Conservation (phyloP, 2,329 filamentous ascomycete genomes). For the Fusarium redolens region DNA sequence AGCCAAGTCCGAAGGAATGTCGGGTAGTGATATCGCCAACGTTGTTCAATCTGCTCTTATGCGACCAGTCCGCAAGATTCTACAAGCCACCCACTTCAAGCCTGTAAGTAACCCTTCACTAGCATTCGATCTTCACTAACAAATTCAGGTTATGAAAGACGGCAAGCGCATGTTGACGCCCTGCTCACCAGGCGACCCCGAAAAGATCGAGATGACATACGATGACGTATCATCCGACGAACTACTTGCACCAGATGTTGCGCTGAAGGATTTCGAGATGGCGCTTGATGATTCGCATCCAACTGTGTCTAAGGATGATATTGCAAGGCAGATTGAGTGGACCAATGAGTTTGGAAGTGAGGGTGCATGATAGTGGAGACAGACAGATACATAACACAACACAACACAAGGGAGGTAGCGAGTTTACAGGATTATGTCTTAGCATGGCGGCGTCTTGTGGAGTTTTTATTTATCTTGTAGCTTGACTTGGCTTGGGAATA, state of each 20-base stretch:
- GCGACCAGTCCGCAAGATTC: constrained; percentile 96
- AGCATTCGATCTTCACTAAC: not conserved
- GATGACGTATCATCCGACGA: constrained; percentile 86
- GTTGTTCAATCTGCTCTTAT: constrained; percentile 96
- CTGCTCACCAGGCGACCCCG: constrained; percentile 89
- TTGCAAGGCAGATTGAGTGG: constrained; percentile 89
- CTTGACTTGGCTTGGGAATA: constrained; percentile 28
- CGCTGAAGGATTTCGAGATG: constrained; percentile 92
- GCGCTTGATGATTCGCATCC: constrained; percentile 89
- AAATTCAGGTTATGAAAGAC: constrained; percentile 74
- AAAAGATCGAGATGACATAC: constrained; percentile 94
- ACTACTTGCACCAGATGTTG: constrained; percentile 85
- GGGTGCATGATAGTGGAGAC: constrained; percentile 64
- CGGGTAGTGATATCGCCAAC: constrained; percentile 94
- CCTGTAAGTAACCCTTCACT: constrained; percentile 66
- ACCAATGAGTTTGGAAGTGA: constrained; percentile 96
- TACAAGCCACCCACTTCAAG: constrained; percentile 98
- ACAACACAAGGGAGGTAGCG: constrained; percentile 16
- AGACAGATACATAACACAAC: constrained; percentile 5
- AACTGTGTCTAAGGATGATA: constrained; percentile 88
- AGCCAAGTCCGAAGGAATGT: constrained; percentile 90
- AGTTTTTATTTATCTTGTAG: constrained; percentile 37
- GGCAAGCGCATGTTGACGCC: constrained; percentile 79
- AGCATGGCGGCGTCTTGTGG: constrained; percentile 41
- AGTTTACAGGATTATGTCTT: constrained; percentile 41